Evolutionary conservation across 2,329 filamentous ascomycete genomes (phyloP), one percentile per base, ranked within the genome.

Genomic region (Plectosphaerella plurivora): DNA sequence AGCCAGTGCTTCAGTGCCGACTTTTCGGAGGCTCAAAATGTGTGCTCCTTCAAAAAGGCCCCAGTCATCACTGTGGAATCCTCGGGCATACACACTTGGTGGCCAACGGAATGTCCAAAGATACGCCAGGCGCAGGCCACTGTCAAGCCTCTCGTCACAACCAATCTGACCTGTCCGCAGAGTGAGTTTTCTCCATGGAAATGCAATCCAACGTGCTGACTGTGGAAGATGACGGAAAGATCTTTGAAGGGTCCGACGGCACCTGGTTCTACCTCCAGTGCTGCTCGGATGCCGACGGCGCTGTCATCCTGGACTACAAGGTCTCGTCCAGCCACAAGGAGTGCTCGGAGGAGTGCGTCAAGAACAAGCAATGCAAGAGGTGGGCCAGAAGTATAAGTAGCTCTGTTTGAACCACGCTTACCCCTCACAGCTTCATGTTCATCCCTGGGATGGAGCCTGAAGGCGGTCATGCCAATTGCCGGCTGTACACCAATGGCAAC

Each of bases 191-290:
- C 35, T 51, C 33, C 36, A 36, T 10, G 25, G 28, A 33, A 8
- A 12, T n/a, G 7, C 37, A 39, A 8, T 14, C 2, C 37, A n/a
- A 4, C 7, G 5, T 15, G 18, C 46, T 20, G 14, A 24, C 10
- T 36, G 8, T 41, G 37, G 37, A 22, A 57, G 55, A 52, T 37
- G 47, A 57, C 16, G 53, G 53, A 28, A 55, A 54, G 51, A 52
- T 57, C 45, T 57, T 48, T 25, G 51, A 57, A 45, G 55, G 55
- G 5, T 52, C 52, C 9, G 53, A 57, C 28, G 55, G 55, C 50
- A 57, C 55, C n/a, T 57, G 53, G 55, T 57, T 54, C 48, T 57
- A 57, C 24, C 41, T 53, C 12, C 55, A 57, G 36, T 57, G 53
- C 45, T 55, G 55, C 50, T 46, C 52, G 7, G 53, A 58, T 20